A percentile compares a stretch with the other conserved stretches of the same genome.
phyloP scores from a whole-genome alignment of 306 rosid species.

The Lithocarpus polystachyus region DNA sequence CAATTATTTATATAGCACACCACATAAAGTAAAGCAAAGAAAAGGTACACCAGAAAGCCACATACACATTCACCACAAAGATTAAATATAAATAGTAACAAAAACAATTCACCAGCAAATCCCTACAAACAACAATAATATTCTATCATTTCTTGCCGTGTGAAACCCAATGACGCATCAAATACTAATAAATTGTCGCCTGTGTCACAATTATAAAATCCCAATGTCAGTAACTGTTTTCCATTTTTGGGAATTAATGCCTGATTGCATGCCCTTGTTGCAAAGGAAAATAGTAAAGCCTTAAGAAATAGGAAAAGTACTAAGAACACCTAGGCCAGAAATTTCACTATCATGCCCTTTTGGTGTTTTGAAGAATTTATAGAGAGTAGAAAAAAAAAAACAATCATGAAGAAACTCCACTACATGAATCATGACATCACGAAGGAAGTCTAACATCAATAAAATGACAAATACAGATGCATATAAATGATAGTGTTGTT shows the following conservation, averaged over 20 bases:
- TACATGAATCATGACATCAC: neutral
- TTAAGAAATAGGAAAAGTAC: neutral
- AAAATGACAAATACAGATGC: neutral
- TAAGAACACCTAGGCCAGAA: no score
- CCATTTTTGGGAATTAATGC: neutral
- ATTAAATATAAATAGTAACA: neutral
- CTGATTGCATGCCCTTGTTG: neutral
- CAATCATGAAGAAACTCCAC: neutral
- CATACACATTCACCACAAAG: neutral
- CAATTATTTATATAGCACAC: neutral
- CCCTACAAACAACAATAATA: neutral
- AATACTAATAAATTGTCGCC: neutral
- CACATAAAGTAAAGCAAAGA: no score
- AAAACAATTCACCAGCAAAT: neutral
- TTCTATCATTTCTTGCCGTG: neutral
- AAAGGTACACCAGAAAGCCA: neutral
- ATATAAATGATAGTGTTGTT: no score
- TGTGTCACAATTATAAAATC: neutral
- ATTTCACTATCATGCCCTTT: no score
- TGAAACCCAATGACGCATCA: neutral
- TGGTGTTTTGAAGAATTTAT: no score
- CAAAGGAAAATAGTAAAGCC: neutral
- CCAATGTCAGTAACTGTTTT: neutral
- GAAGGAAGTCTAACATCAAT: neutral
- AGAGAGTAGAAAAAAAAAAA: neutral